Conservation (phyloP, 176 grass and related monocot species). For the Carex myosuroides region DNA sequence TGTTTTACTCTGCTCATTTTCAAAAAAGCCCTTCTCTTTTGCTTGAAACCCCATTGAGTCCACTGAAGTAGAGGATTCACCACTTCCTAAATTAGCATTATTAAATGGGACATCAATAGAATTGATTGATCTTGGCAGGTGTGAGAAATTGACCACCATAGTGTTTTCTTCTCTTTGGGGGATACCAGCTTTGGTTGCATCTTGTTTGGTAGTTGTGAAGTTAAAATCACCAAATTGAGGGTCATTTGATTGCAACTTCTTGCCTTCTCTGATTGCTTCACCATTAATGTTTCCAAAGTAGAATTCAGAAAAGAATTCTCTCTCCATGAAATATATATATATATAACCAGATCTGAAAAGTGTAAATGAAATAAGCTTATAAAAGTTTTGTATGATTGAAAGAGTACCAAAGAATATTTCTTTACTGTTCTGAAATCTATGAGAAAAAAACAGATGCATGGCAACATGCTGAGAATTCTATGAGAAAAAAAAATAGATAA, state of each 20-base stretch:
- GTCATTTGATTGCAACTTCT: background rate
- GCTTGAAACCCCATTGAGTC: slow-evolving; percentile 7
- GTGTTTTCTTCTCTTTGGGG: background rate
- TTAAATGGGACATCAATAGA: background rate
- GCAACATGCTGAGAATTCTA: background rate
- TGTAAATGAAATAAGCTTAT: background rate
- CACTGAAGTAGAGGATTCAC: slow-evolving; percentile 18
- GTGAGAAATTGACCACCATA: background rate
- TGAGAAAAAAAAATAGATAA: background rate
- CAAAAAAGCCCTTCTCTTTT: slow-evolving; percentile 15
- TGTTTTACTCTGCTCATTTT: background rate
- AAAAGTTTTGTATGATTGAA: background rate
- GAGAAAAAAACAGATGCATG: background rate
- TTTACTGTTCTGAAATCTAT: background rate
- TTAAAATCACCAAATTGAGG: background rate
- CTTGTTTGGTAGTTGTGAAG: background rate
- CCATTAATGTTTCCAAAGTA: slow-evolving; percentile 10
- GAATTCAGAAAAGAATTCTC: slow-evolving; percentile 14
- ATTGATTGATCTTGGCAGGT: background rate
- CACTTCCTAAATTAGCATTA: background rate
- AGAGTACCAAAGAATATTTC: too few species aligned
- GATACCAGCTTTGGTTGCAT: background rate
- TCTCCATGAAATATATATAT: slow-evolving; percentile 10
- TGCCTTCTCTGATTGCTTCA: slow-evolving; percentile 1
- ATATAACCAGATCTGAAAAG: slow-evolving; percentile 1